phyloP scores from a whole-genome alignment of 176 grass and related monocot species.

The Oryza rufipogon region DNA sequence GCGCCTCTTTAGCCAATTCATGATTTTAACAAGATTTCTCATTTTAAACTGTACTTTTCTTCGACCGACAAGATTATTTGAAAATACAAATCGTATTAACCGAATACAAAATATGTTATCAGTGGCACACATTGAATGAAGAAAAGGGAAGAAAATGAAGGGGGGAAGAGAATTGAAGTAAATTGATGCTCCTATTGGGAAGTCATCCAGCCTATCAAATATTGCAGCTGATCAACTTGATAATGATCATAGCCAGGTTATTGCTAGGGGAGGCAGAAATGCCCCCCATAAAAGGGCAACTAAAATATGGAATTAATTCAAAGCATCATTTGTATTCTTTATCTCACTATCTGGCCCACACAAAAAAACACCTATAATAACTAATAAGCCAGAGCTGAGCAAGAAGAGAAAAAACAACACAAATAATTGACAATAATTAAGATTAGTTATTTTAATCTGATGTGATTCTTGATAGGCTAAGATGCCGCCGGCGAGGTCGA shows the following conservation, averaged over 20 bases:
- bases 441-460: neutral
- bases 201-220: slow-evolving; percentile 42
- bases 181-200: slow-evolving; percentile 49
- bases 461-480: neutral
- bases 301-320: neutral
- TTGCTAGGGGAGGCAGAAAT: neutral
- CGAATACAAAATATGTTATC: neutral
- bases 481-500: slow-evolving; percentile 15
- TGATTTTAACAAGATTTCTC: neutral
- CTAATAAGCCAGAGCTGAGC: too few relatives aligned
- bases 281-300: neutral
- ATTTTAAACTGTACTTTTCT: neutral
- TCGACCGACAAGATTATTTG: neutral
- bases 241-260: neutral
- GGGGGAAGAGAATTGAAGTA: neutral
- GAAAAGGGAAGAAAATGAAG: neutral
- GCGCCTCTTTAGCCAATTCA: neutral
- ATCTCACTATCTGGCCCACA: neutral
- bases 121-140: too few relatives aligned
- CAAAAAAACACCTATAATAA: neutral
- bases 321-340: neutral
- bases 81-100: neutral
- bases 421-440: neutral
- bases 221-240: slow-evolving; percentile 35
- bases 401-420: neutral